Conservation (phyloP, 805 yeast species). For the Yarrowia sp. region DNA sequence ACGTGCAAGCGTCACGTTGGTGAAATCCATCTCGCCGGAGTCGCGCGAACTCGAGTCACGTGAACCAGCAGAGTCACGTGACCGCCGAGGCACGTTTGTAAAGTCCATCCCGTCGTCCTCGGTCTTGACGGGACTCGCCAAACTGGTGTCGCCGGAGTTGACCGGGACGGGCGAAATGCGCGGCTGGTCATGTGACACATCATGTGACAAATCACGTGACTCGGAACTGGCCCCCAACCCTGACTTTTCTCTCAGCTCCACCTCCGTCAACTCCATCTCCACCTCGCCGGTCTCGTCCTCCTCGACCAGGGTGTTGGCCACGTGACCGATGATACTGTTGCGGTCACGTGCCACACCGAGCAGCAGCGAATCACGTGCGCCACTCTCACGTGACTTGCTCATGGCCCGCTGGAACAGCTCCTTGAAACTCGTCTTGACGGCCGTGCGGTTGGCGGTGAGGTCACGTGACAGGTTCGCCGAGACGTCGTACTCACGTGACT, state of each 20-base stretch:
- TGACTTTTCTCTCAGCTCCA: neutral
- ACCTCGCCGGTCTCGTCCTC: conserved; percentile 17
- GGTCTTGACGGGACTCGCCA: conserved; percentile 7
- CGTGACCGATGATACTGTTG: conserved; percentile 13
- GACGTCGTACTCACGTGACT: conserved; percentile 12
- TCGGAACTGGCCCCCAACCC: neutral
- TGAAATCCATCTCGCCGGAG: conserved; percentile 27
- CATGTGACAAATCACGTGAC: neutral
- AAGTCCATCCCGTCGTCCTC: conserved; percentile 29
- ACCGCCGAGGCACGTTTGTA: conserved; percentile 12
- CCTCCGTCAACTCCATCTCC: conserved; percentile 26
- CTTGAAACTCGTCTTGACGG: conserved; percentile 13
- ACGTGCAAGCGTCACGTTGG: conserved; percentile 20
- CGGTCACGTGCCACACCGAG: neutral
- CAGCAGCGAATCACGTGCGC: conserved; percentile 15
- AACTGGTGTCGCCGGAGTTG: neutral
- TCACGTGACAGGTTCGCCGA: conserved; percentile 10
- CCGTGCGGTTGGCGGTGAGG: neutral
- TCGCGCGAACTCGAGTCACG: neutral
- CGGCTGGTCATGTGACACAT: neutral
- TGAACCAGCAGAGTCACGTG: neutral
- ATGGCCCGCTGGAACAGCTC: conserved; percentile 33
- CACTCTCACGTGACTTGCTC: conserved; percentile 21
- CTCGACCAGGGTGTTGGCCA: neutral
- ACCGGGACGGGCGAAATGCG: neutral